Conservation (phyloP, 2,329 filamentous ascomycete species). For the Magnaporthales sp. region DNA sequence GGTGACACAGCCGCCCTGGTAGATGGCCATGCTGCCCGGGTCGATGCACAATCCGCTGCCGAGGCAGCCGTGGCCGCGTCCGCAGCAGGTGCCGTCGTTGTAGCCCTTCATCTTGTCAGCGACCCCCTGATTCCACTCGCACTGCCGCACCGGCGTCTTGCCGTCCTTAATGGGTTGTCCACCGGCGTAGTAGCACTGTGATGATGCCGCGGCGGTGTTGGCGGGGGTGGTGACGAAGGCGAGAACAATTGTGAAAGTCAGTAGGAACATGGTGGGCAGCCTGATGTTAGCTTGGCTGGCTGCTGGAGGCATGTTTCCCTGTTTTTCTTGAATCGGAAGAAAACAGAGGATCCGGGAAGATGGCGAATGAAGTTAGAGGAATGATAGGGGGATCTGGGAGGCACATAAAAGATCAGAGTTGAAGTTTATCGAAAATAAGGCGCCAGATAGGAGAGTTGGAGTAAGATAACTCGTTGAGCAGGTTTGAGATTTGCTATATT, state of each 20-base stretch:
- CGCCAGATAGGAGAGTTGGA: not conserved
- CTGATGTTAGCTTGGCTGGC: not conserved
- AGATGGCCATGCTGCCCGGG: not conserved
- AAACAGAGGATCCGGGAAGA: not conserved
- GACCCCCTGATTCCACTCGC: not conserved
- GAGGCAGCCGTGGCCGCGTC: constrained; percentile 1
- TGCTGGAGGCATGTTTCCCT: not conserved
- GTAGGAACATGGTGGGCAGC: not conserved
- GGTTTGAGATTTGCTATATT: not conserved
- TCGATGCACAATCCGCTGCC: not conserved
- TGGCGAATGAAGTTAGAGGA: not conserved
- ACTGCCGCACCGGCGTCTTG: not conserved
- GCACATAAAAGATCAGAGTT: not conserved
- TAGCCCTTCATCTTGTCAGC: too few relatives aligned
- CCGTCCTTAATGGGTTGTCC: not conserved
- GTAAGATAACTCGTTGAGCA: not conserved
- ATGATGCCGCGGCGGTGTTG: not conserved
- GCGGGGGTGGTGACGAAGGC: not conserved
- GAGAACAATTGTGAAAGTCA: not conserved
- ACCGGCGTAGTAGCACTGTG: not conserved
- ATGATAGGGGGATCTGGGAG: not conserved
- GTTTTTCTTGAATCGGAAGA: not conserved
- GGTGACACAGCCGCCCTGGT: not conserved
- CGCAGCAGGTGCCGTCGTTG: constrained; percentile 1
- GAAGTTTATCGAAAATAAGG: too few relatives aligned